Conservation (phyloP, 2,329 filamentous ascomycete species). For the Talaromyces amestolkiae region DNA sequence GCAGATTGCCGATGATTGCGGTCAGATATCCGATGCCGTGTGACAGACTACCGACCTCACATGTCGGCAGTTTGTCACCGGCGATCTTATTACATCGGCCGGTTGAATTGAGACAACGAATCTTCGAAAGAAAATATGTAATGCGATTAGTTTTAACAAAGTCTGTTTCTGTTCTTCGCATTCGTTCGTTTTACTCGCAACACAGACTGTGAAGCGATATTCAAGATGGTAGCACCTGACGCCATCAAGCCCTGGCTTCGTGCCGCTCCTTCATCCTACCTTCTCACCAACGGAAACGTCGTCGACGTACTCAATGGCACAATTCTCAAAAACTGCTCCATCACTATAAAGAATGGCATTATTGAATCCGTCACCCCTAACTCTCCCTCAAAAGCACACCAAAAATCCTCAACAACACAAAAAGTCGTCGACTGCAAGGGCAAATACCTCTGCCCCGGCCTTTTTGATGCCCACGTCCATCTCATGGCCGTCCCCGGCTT, state of each 20-base stretch:
- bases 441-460: slow-evolving; percentile 44
- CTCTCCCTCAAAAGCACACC: slow-evolving; percentile 1
- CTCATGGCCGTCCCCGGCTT: slow-evolving; percentile 47
- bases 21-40: background rate
- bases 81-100: background rate
- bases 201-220: background rate
- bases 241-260: slow-evolving; percentile 15
- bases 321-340: slow-evolving; percentile 27
- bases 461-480: slow-evolving; percentile 56
- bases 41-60: slow-evolving; percentile 1
- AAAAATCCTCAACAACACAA: slow-evolving; percentile 6
- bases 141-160: background rate
- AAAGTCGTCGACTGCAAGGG: slow-evolving; percentile 1
- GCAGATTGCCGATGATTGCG: slow-evolving; percentile 3
- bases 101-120: background rate
- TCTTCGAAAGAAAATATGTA: background rate
- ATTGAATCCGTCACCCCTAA: slow-evolving; percentile 25
- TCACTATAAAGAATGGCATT: slow-evolving; percentile 37
- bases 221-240: background rate
- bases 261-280: background rate
- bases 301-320: slow-evolving; percentile 40
- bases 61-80: background rate
- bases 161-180: background rate
- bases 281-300: slow-evolving; percentile 36
- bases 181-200: background rate